Base-by-base conservation (phyloP, 805 yeast species). In the Kluyveromyces siamensis region DNA sequence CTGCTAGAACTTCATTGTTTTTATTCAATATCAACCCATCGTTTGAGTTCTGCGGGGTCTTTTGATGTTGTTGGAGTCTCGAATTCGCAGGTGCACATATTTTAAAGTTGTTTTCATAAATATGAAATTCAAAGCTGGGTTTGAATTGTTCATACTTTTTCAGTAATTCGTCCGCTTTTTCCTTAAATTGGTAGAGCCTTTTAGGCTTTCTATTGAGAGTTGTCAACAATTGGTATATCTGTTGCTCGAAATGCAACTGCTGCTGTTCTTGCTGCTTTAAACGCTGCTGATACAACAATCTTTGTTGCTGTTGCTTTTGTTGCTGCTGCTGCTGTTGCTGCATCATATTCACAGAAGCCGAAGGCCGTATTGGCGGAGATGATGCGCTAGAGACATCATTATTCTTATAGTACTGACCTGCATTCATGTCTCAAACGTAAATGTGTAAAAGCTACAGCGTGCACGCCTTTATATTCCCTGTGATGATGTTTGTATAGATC, bases 81-180 rank as follows among this genome's bases (percentile, higher is more conserved):
- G 66, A 58, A 46, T 64, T 64, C 10, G 67, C 67, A 46, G 85
- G 91, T 54, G 86, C 87, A 53, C 95, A 95, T 70, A 91, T 90
- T 52, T 95, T 77, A 65, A 82, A 91, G 67, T 90, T 96, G 49
- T 87, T 88, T 57, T 88, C 93, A 66, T 87, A 90, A 21, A 91
- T 88, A 60, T 91, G 97, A 58, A 91, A 83, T 54, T 82, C 95
- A 50, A 91, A 68, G 38, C 95, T 85, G 8, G 96, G 84, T 9
- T 91, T 85, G 52, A 77, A 77, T 49, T 79, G 78, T 55, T 83
- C 81, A 63, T 83, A 90, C 63, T 89, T 90, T 51, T 79, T 78
- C 56, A 93, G 66, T 8, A 93, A 74, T 45, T 83, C 87, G 50
- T 79, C 84, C 18, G 84, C 69, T 9, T 89, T 80, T 57, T 85